Evolutionary conservation across 768 basidiomycete genomes (phyloP).

Genomic region (Podaxis sp.): DNA sequence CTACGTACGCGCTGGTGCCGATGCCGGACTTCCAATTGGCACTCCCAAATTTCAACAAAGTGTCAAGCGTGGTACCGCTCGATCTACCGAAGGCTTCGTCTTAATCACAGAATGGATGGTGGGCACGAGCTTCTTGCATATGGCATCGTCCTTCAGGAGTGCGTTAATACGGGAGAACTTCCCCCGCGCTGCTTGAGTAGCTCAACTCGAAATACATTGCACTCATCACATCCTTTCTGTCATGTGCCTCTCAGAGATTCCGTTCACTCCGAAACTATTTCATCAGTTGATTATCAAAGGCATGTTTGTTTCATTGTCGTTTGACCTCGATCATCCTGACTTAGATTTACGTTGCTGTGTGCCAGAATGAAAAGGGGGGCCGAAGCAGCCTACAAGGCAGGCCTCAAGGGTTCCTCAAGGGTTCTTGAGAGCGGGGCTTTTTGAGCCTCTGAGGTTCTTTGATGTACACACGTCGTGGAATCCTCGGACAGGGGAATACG

Average conservation of each 20-base stretch:
- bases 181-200: neutral
- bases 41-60: neutral
- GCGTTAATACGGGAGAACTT: neutral
- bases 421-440: too few species aligned
- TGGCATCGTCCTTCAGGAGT: neutral
- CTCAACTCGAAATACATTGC: conserved; percentile 5
- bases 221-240: neutral
- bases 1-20: neutral
- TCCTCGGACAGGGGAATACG: too few species aligned
- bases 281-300: too few species aligned
- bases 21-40: neutral
- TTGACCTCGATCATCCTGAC: too few species aligned
- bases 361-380: too few species aligned
- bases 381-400: too few species aligned
- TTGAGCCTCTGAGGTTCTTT: too few species aligned
- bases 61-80: neutral
- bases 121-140: neutral
- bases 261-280: neutral
- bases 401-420: too few species aligned
- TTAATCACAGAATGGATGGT: neutral
- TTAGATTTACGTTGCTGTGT: too few species aligned
- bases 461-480: too few species aligned
- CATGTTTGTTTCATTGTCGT: too few species aligned
- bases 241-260: neutral
- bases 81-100: neutral